Evolutionary conservation across 495 filamentous ascomycete genomes (phyloP), one percentile per base, ranked within the genome.

Genomic region (Penicillium daleae): DNA sequence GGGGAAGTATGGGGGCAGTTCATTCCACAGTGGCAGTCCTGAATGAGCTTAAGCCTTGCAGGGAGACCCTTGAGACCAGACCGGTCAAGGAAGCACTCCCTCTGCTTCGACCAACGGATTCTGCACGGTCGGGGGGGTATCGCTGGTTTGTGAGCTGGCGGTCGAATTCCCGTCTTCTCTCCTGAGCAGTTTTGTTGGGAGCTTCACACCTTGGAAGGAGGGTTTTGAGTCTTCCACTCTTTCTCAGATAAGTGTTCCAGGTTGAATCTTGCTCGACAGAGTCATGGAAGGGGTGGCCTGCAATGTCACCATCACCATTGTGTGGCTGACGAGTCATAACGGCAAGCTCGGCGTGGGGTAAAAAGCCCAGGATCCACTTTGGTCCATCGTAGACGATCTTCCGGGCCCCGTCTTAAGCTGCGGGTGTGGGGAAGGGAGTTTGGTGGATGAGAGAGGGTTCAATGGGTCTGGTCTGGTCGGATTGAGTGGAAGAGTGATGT

Each of bases 301-400:
- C 21, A 46, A 46, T 46, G 42, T 46, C 42, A 24, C 42, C 21
- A 46, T 46, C 42, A 46, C 42, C 19, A 21, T 17, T 17, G 46
- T 50, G 46, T 50, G 46, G 46, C 46, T 50, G 46, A 29, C 13
- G 46, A 50, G n/a, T n/a, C n/a, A n/a, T n/a, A n/a, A 8, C 22
- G 46, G 24, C n/a, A 50, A 50, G 46, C 46, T 15, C 46, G 10
- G 46, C 46, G 46, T 50, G 46, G 46, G 46, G 46, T 50, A 50
- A 29, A n/a, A 24, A 50, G 46, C n/a, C n/a, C n/a, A n/a, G 46
- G 42, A 50, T 50, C 46, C 46, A 50, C 46, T 50, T n/a, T 26
- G 46, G 22, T n/a, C 46, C 46, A 29, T 50, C 46, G 9, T 29
- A 29, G 46, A 29, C 46, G 46, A 50, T 50, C 46, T 46, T 46